Base-by-base conservation (phyloP, 2,329 filamentous ascomycete species). In the Cladophialophora immunda region DNA sequence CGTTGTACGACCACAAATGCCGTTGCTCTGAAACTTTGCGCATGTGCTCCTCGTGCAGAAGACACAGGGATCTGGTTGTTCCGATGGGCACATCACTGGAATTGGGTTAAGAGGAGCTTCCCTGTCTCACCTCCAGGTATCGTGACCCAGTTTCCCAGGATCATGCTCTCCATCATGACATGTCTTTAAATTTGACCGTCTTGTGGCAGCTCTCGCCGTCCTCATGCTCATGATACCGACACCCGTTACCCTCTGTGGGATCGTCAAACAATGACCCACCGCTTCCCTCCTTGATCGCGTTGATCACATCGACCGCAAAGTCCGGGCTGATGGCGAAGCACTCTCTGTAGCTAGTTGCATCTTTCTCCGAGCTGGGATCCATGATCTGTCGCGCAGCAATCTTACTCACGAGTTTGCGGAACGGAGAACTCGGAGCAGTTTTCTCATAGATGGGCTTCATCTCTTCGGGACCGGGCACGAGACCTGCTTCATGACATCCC, bases 371-470 rank as follows among this genome's bases (percentile, higher is more conserved):
- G 32, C 81, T 82, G 0, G 84, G 84, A 69, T 86, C 84, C 84
- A 86, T 86, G 67, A 86, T 84, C 75, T 86, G 84, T 29, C 84
- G 77, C 4, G 84, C 84, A n/a, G 84, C 84, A 56, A 86, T 86
- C 68, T 79, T 78, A 62, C 82, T 81, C 80, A 86, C 83, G 22
- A 86, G 76, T 32, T 74, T 77, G 38, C 83, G 78, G 72, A 86
- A 86, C 1, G 83, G 82, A 61, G 81, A 84, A 3, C 74, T 76
- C 2, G 70, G 59, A 3, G 81, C 79, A 34, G 80, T 82, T 58
- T 77, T 76, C 58, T 81, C 80, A 73, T 86, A 86, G 25, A 86
- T 84, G 7, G 83, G 81, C 67, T 83, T 81, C 69, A 86, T 84
- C 75, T 86, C 84, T 38, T 85, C 82, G 9, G 84, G 79, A 68